Evolutionary conservation across 768 basidiomycete genomes (phyloP), one percentile per base, ranked within the genome.

Genomic region (Exidia glandulosa): DNA sequence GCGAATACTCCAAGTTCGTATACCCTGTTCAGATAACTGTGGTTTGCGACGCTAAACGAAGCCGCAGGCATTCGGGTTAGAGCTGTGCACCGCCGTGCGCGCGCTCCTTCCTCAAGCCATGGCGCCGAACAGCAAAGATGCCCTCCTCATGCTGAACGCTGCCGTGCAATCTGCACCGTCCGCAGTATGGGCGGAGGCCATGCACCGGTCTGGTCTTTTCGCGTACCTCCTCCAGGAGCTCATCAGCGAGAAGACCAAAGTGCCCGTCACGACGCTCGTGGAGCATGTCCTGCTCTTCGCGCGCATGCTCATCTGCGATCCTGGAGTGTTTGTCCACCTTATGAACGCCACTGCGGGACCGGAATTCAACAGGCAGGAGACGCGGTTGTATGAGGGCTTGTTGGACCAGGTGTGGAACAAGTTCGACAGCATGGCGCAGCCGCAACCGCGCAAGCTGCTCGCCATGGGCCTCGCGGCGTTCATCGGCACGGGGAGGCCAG

Each of bases 381-480:
- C 72, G 25, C 72, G 80, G 32, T 62, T 91, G 2, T 87, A 82
- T 72, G 84, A 88, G 58, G 71, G 74, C 2, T 69, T 94, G 29
- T 70, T 94, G 57, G 84, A 90, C 64, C 85, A 88, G 63, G 93
- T 89, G 85, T 88, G 88, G 82, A 81, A 81, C 41, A 86, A 86
- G 93, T 91, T 94, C 69, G 93, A 95, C 70, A 88, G 86, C 68
- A 88, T 94, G 84, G 87, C 88, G 16, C 89, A 94, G 68, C 85
- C 90, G 1, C 81, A 86, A 10, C 81, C 87, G 62, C 84, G 93
- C 60, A 95, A 95, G 73, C 76, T 95, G 59, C 74, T 82, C 29
- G 90, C 91, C 12, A 86, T 95, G 77, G 90, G 87, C 1, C 81
- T 90, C 48, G 88, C 89, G 2, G 75, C 80, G 48, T 78, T 94